Base-by-base conservation (phyloP, 2,329 filamentous ascomycete genomes). In the Cladosporium velox region DNA sequence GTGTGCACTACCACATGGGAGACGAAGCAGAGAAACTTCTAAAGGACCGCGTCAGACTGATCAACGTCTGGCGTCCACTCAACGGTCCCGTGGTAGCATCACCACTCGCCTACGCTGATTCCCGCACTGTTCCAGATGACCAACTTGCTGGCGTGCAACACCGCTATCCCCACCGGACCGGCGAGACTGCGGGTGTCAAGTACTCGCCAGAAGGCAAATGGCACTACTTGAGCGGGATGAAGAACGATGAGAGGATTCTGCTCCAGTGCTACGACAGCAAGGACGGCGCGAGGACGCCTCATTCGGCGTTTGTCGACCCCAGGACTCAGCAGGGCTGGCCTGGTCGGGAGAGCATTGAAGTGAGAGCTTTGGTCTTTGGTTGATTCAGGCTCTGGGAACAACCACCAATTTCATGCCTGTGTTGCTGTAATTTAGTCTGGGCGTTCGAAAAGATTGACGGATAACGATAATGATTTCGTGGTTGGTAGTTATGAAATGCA, bases 291-390 rank as follows among this genome's bases (percentile, higher is more conserved):
- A 66, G 76, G 65, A 81, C 80, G 55, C 88, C 92, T 18, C 91
- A 96, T 79, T 88, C 89, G 18, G 92, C 93, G 0, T 97, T 97
- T 78, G 82, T 84, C 38, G 90, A 97, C 76, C 88, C 90, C 0
- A 82, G 89, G 70, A 92, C 91, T 0, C 84, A 87, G 21, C 88
- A 88, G 44, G 91, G 89, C 4, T 77, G 74, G 74, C 75, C 73
- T 70, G 86, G 86, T 0, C 84, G 93, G 68, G 91, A 96, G 82
- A 97, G 92, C 76, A 96, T 97, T 75, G 93, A 97, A 78, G 91
- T 97, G 18, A 85, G 93, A 72, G 88, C 91, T 26, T 81, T 97
- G 77, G 91, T 97, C 0, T 96, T 97, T 83, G 75, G 75, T 24
- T 76, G 49, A 63, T 26, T n/a, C 12, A 4, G 8, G 7, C n/a